A percentile compares a stretch with the other conserved stretches of the same genome.
phyloP scores from a whole-genome alignment of 768 basidiomycete species.

The Podaxis sp. region DNA sequence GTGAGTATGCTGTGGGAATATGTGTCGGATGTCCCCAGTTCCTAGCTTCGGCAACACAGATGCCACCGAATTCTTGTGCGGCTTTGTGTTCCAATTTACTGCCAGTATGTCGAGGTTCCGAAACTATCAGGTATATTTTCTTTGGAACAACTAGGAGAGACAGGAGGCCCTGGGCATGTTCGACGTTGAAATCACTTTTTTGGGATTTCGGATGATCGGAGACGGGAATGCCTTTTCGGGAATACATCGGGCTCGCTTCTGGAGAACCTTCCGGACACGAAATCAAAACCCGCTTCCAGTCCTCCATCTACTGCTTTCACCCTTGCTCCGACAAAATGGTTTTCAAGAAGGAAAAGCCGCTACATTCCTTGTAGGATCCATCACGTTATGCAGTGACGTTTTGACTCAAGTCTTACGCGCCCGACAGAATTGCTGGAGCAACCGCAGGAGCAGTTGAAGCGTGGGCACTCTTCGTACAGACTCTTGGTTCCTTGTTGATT shows the following conservation, averaged over 20 bases:
- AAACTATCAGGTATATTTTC: too few relatives aligned
- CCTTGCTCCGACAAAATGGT: slow-evolving; percentile 20
- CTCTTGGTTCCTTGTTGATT: slow-evolving; percentile 27
- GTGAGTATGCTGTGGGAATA: neutral
- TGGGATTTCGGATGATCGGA: slow-evolving; percentile 4
- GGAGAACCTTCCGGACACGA: neutral
- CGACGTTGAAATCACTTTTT: neutral
- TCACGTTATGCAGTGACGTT: neutral
- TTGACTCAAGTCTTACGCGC: neutral
- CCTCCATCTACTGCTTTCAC: neutral
- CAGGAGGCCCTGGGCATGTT: neutral
- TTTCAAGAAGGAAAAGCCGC: slow-evolving; percentile 73
- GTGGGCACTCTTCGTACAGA: slow-evolving; percentile 42
- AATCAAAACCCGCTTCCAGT: neutral
- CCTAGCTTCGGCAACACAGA: too few relatives aligned
- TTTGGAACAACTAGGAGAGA: neutral
- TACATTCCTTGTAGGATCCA: slow-evolving; percentile 69
- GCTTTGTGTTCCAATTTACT: too few relatives aligned
- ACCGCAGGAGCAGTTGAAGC: slow-evolving; percentile 93
- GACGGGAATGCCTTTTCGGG: slow-evolving; percentile 1
- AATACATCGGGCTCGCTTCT: neutral
- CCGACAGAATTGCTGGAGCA: slow-evolving; percentile 71
- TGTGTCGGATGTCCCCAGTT: neutral
- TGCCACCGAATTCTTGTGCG: too few relatives aligned
- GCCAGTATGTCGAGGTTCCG: neutral